Conservation (phyloP, 441 rosid genomes). For the Euphorbia schlechtendalii region DNA sequence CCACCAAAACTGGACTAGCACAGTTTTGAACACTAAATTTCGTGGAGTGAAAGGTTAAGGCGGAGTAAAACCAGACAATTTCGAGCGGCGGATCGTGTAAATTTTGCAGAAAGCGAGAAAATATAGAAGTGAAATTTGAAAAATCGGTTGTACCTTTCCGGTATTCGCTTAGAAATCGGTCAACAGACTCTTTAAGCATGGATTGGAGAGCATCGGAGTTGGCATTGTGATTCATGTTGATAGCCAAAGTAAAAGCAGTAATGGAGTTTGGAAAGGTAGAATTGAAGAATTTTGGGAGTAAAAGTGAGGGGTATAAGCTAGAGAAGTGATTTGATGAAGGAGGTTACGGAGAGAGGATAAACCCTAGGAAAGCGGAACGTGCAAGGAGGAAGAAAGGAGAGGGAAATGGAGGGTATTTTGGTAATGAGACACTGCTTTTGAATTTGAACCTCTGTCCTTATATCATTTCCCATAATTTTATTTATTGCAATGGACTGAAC, state of each 20-base stretch:
- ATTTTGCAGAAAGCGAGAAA: slow-evolving; percentile 48
- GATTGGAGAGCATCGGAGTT: slow-evolving; percentile 27
- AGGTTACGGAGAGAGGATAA: background rate
- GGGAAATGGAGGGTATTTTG: slow-evolving; percentile 32
- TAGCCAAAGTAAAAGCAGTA: background rate
- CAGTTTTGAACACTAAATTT: slow-evolving; percentile 22
- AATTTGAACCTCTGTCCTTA: slow-evolving; percentile 7
- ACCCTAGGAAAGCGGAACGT: slow-evolving; percentile 32
- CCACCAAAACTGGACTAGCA: slow-evolving; percentile 20
- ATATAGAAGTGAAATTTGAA: slow-evolving; percentile 51
- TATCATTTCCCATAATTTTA: no score
- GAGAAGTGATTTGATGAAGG: background rate
- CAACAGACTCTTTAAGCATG: slow-evolving; percentile 51
- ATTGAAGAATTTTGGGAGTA: background rate
- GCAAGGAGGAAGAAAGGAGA: slow-evolving; percentile 33
- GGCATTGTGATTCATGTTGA: slow-evolving; percentile 22
- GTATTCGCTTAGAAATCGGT: slow-evolving; percentile 46
- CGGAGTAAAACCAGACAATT: slow-evolving; percentile 60
- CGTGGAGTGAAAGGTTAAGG: slow-evolving; percentile 38
- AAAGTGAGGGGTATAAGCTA: background rate
- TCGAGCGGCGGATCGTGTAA: slow-evolving; percentile 55
- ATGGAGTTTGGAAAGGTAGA: background rate
- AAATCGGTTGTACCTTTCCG: slow-evolving; percentile 45
- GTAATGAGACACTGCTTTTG: slow-evolving; percentile 28
- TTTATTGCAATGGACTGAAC: no score